Evolutionary conservation across 75 land plant genomes (phyloP).

Genomic region (Chamaecyparis obtusa): DNA sequence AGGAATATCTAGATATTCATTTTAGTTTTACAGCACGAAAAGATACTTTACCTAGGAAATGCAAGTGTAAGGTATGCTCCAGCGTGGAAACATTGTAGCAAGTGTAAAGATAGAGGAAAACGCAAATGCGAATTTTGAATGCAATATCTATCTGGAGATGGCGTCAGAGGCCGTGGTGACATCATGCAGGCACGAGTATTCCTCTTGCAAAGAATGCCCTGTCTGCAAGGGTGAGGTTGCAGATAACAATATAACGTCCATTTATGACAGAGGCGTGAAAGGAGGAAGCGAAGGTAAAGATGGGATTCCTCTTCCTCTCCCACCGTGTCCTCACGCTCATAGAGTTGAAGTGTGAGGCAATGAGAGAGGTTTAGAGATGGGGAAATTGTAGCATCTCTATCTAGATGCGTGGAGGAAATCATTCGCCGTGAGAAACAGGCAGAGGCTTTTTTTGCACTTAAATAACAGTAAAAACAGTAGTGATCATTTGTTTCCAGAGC

Average conservation of each 20-base stretch:
- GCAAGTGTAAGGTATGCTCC: no score
- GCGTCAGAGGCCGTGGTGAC: conserved; percentile 81
- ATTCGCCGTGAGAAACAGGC: conserved; percentile 16
- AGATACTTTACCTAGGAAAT: no score
- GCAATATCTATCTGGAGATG: conserved; percentile 82
- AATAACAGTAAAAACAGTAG: conserved; percentile 17
- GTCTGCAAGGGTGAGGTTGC: conserved; percentile 81
- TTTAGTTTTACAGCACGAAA: no score
- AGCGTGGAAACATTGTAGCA: no score
- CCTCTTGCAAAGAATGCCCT: conserved; percentile 73
- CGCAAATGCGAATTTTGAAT: conserved; percentile 49
- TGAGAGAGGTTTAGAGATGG: conserved; percentile 29
- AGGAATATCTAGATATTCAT: no score
- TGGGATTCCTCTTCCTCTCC: conserved; percentile 14
- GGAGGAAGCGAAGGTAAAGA: conserved; percentile 15
- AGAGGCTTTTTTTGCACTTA: conserved; percentile 11
- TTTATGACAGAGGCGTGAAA: conserved; percentile 67
- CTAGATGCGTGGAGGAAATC: conserved; percentile 6
- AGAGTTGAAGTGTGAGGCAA: conserved; percentile 73
- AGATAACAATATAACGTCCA: conserved; percentile 54
- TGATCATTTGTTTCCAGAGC: conserved; percentile 24
- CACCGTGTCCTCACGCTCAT: conserved; percentile 61
- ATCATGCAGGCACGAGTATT: conserved; percentile 70
- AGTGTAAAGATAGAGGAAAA: no score
- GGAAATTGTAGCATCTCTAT: conserved; percentile 18